Evolutionary conservation across 352 stramenopile species (phyloP).

Genomic region (Globisporangium solare): DNA sequence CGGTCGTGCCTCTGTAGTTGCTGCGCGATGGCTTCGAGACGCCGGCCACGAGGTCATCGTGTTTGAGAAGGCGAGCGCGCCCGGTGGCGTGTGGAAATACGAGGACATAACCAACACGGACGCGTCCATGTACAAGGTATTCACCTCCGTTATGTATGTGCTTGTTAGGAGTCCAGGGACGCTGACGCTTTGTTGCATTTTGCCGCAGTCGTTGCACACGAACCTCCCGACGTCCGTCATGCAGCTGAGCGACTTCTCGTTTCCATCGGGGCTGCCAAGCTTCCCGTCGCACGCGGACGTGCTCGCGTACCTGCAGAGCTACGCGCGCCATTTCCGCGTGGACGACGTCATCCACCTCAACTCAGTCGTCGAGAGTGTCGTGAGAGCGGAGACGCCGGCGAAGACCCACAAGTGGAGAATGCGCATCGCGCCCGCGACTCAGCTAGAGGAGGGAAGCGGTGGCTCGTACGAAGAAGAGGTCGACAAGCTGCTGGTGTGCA

Average conservation of each 20-base stretch:
- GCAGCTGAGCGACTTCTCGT: slow-evolving; percentile 68
- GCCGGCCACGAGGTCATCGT: slow-evolving; percentile 64
- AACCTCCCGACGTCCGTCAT: slow-evolving; percentile 79
- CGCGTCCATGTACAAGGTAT: slow-evolving; percentile 69
- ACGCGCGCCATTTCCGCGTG: slow-evolving; percentile 51
- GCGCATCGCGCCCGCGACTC: slow-evolving; percentile 21
- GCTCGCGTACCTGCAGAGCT: slow-evolving; percentile 65
- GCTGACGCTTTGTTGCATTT: no score
- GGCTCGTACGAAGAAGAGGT: slow-evolving; percentile 60
- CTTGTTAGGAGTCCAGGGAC: neutral
- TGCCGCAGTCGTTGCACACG: slow-evolving; percentile 63
- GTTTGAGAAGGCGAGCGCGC: slow-evolving; percentile 57
- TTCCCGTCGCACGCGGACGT: slow-evolving; percentile 65
- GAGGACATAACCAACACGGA: slow-evolving; percentile 37
- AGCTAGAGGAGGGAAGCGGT: slow-evolving; percentile 1
- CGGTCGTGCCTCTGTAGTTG: slow-evolving; percentile 38
- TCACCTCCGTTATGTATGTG: neutral
- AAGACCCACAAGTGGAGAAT: slow-evolving; percentile 31
- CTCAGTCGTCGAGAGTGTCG: slow-evolving; percentile 43
- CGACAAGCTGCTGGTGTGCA: slow-evolving; percentile 76
- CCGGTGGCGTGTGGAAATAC: slow-evolving; percentile 83
- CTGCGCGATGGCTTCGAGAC: slow-evolving; percentile 61
- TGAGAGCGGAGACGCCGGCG: slow-evolving; percentile 21
- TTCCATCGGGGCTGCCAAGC: slow-evolving; percentile 41
- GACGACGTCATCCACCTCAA: slow-evolving; percentile 43